phyloP scores from a whole-genome alignment of 169 alveolate species.

The Toxoplasma gondii region DNA sequence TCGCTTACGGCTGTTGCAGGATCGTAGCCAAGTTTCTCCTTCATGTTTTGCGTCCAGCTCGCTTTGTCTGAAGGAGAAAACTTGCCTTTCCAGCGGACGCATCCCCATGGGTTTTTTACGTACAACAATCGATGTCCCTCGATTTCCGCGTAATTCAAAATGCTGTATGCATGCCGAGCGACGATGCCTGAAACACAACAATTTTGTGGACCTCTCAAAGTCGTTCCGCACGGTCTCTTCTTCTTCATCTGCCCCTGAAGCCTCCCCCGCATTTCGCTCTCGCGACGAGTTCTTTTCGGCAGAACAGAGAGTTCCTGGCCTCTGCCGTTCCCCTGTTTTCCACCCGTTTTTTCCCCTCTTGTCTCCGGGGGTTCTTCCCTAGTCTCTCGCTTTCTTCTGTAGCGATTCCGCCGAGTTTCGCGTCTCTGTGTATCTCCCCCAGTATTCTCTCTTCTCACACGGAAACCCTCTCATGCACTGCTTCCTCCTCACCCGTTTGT shows the following conservation, averaged over 20 bases:
- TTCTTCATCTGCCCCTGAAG: slow-evolving; percentile 60
- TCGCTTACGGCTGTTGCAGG: slow-evolving; percentile 21
- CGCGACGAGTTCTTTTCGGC: background rate
- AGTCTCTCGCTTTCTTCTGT: too few species aligned
- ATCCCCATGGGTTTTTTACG: slow-evolving; percentile 95
- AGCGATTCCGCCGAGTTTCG: too few species aligned
- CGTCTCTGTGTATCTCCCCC: background rate
- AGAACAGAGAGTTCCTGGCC: too few species aligned
- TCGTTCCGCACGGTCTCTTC: background rate
- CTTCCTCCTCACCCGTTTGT: too few species aligned
- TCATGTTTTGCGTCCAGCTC: slow-evolving; percentile 76
- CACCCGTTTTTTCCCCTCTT: too few species aligned
- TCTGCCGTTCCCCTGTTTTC: too few species aligned
- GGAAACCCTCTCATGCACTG: background rate
- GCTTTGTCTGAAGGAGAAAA: slow-evolving; percentile 78
- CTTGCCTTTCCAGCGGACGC: slow-evolving; percentile 88
- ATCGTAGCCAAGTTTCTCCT: slow-evolving; percentile 67
- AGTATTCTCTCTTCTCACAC: background rate
- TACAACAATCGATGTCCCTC: slow-evolving; percentile 78
- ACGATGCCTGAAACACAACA: slow-evolving; percentile 76
- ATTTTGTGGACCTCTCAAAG: too few species aligned
- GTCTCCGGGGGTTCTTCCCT: too few species aligned
- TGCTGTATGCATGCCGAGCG: slow-evolving; percentile 88
- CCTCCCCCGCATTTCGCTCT: background rate
- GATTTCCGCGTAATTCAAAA: slow-evolving; percentile 79